These are phyloP conservation scores for Talaromyces sp. DNA, from an alignment of 2,329 filamentous ascomycete genomes.

Conservation along the genomic window DNA sequence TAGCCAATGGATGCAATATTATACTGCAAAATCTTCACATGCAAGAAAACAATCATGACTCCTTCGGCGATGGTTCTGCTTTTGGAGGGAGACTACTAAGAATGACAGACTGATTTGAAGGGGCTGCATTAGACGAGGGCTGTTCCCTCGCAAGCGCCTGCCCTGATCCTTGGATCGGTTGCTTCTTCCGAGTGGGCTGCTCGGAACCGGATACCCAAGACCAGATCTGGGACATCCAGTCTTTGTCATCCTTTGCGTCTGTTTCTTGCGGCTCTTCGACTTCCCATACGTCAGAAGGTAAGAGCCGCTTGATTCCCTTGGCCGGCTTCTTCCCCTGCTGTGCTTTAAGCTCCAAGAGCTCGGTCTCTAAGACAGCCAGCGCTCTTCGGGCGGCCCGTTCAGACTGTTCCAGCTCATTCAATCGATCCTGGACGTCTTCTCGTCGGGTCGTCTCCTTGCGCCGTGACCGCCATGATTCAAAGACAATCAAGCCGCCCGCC, in stretches of 20 bases:
- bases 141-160: not conserved
- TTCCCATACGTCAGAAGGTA: constrained; percentile 39
- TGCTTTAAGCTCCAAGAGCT: constrained; percentile 39
- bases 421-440: constrained; percentile 57
- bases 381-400: constrained; percentile 38
- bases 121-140: not conserved
- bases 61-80: constrained; percentile 5
- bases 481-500: constrained; percentile 58
- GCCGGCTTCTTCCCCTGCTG: constrained; percentile 27
- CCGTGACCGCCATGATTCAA: constrained; percentile 58
- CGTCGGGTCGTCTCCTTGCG: constrained; percentile 57
- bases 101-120: constrained; percentile 4
- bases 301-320: constrained; percentile 28
- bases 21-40: not conserved
- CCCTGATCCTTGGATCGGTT: not conserved
- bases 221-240: constrained; percentile 29
- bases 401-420: constrained; percentile 54
- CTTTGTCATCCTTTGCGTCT: constrained; percentile 20
- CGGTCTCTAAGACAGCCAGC: constrained; percentile 43
- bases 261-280: constrained; percentile 24
- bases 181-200: not conserved
- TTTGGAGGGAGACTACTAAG: not conserved
- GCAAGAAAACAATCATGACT: not conserved
- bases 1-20: not conserved
- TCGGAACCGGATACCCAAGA: constrained; percentile 27